Base-by-base conservation (phyloP, 2,329 filamentous ascomycete species). In the Exophiala dermatitidis region DNA sequence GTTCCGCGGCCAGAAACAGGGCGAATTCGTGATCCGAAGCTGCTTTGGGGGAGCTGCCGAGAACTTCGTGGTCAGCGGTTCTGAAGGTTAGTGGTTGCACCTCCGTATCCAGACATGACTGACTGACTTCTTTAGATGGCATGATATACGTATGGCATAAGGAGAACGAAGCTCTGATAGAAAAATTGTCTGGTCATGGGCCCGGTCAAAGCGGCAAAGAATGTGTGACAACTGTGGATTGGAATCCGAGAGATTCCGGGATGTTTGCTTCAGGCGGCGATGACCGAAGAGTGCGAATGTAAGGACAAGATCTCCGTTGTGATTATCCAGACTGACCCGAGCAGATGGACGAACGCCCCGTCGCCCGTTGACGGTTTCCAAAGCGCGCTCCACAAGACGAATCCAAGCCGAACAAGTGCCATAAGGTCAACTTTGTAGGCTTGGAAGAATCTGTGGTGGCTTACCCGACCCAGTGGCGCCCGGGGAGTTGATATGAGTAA, bases 251-350 rank as follows among this genome's bases (percentile, higher is more conserved):
- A 7, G 82, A 96, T 65, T 83, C 88, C 1, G 81, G 81, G 57
- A 85, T 96, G 74, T 88, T 96, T 70, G 93, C 90, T 10, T 91
- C 90, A 8, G 91, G 88, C 54, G 90, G 91, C 12, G 93, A 98
- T 68, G 93, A 97, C 65, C 77, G 79, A 50, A 83, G 80, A 66
- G 84, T 97, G 59, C 84, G 85, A 71, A 90, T 98, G 86, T 96
- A 75, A 76, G 86, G 10, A 3, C 29, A 3, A 34, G 44, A 34
- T 31, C 19, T 12, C 41, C 42, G 1, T 49, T 70, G 68, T 54
- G 71, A 68, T 30, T 31, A 4, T 10, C n/a, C 3, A n/a, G 32
- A 45, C 41, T 47, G 44, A 60, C 50, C 6, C 67, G 33, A 63
- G 26, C 61, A 64, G 69, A 71, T 57, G 59, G 61, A 50, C 63